Evolutionary conservation across 306 rosid species (phyloP).

Genomic region (Sophora flavescens): DNA sequence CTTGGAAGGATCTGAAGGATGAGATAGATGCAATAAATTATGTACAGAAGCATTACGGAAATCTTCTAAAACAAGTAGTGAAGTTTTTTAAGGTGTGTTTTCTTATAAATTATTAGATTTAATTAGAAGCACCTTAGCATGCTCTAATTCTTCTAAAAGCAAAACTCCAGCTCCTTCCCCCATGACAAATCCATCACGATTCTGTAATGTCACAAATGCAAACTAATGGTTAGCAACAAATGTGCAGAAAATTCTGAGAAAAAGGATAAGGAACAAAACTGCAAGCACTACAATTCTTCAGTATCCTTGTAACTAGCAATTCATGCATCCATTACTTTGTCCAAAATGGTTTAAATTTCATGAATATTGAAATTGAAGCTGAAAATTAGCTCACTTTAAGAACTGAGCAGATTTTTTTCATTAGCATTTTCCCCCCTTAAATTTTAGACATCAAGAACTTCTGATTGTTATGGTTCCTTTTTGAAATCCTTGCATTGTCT

Average conservation of each 20-base stretch:
- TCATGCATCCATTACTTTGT: conserved; percentile 2
- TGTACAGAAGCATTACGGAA: background rate
- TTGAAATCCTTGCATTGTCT: background rate
- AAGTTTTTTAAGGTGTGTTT: conserved; percentile 12
- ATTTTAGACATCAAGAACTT: conserved; percentile 18
- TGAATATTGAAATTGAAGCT: background rate
- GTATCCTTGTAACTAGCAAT: conserved; percentile 17
- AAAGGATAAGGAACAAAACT: conserved; percentile 7
- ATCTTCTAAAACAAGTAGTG: conserved; percentile 21
- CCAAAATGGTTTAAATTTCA: conserved; percentile 26
- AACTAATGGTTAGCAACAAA: conserved; percentile 48
- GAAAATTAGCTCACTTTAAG: background rate
- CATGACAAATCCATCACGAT: conserved; percentile 95
- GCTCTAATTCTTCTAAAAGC: conserved; percentile 88
- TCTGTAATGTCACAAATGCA: conserved; percentile 58
- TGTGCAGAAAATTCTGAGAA: conserved; percentile 11
- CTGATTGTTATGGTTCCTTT: conserved; percentile 20
- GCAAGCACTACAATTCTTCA: conserved; percentile 1
- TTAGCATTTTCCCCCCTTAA: conserved; percentile 5
- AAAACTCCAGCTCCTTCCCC: conserved; percentile 97
- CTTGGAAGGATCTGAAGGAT: conserved; percentile 31
- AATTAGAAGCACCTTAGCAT: conserved; percentile 73
- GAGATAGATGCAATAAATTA: background rate
- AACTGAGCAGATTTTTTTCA: conserved; percentile 13
- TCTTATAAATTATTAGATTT: background rate